Evolutionary conservation across 441 rosid genomes (phyloP).

Genomic region (Geranium incanum): DNA sequence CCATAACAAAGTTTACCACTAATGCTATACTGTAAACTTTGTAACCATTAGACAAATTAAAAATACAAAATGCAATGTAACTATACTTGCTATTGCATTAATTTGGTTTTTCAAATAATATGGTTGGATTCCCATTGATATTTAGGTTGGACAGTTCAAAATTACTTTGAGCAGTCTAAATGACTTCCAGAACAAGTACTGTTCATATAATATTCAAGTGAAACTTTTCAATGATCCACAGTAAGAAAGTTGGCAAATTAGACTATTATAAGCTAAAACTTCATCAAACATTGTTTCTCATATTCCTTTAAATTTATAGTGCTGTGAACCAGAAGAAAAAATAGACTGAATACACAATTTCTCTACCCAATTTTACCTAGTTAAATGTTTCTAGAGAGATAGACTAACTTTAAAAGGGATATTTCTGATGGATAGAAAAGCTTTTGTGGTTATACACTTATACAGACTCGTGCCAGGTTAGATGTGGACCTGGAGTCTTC

Average conservation of each 20-base stretch:
- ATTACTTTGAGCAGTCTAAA: neutral
- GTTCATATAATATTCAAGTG: neutral
- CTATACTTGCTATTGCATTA: neutral
- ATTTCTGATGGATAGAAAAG: no score
- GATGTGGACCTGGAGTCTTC: neutral
- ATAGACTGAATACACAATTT: no score
- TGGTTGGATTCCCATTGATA: neutral
- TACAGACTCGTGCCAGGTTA: neutral
- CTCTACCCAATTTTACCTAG: no score
- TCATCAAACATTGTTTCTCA: no score
- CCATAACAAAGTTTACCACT: neutral
- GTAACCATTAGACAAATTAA: neutral
- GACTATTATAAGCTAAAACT: no score
- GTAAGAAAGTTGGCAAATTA: neutral
- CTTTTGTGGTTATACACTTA: no score
- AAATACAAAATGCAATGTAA: neutral
- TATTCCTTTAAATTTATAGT: no score
- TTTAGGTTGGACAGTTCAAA: neutral
- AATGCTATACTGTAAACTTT: no score
- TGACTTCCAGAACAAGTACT: neutral
- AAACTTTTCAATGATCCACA: no score
- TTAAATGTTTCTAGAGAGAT: no score
- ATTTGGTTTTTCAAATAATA: neutral
- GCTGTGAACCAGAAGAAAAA: no score
- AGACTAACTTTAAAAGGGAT: no score